Evolutionary conservation across 805 yeast species (phyloP).

Genomic region (Starmerella asiatica): DNA sequence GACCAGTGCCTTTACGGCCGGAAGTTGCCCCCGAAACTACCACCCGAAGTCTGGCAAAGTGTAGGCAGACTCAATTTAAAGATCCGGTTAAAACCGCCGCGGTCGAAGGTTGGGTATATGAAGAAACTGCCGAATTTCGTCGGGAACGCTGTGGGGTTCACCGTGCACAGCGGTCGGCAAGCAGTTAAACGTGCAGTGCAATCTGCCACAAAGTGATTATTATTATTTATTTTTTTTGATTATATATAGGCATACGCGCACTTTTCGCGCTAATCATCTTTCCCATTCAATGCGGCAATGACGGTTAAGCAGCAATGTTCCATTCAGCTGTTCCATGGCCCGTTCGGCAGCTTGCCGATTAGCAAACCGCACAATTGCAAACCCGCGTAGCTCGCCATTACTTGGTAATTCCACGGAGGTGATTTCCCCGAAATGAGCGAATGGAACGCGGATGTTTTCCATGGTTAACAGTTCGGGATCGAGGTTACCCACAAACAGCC

Average conservation of each 20-base stretch:
- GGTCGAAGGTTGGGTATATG: constrained; percentile 13
- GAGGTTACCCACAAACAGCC: constrained; percentile 55
- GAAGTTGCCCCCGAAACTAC: constrained; percentile 63
- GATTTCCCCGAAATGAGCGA: constrained; percentile 51
- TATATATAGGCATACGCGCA: not conserved
- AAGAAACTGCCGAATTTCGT: constrained; percentile 10
- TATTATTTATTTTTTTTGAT: not conserved
- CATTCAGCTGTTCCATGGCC: constrained; percentile 58
- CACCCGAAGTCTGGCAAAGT: constrained; percentile 66
- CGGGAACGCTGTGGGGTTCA: constrained; percentile 13
- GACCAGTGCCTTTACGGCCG: constrained; percentile 93
- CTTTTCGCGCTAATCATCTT: not conserved
- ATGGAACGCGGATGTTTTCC: constrained; percentile 40
- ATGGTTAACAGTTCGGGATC: constrained; percentile 50
- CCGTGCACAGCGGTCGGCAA: constrained; percentile 17
- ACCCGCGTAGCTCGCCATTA: constrained; percentile 43
- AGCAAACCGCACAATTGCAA: constrained; percentile 50
- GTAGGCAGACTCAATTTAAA: constrained; percentile 35
- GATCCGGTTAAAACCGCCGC: constrained; percentile 24
- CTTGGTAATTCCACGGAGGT: constrained; percentile 27
- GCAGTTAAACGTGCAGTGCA: constrained; percentile 19
- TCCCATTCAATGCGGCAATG: constrained; percentile 6
- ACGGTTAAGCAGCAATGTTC: constrained; percentile 50
- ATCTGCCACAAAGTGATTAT: constrained; percentile 12
- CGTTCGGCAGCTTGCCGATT: constrained; percentile 55